Evolutionary conservation across 106 monocot species (phyloP).

Genomic region (Apostasia ramifera): DNA sequence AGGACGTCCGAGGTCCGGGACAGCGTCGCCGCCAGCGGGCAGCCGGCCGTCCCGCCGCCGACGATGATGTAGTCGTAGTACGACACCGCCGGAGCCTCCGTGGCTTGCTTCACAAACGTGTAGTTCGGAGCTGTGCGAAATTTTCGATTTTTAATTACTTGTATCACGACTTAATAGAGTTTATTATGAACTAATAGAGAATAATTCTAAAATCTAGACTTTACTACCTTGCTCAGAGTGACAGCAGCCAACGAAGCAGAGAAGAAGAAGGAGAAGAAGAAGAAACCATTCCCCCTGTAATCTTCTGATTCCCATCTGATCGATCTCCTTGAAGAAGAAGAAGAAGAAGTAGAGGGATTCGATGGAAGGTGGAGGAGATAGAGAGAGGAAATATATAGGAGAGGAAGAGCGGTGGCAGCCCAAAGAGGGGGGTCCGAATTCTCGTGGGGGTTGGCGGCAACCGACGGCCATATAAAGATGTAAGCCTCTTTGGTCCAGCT

Average conservation of each 20-base stretch:
- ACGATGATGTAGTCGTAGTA: conserved; percentile 24
- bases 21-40: conserved; percentile 19
- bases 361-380: too few species aligned
- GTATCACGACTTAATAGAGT: too few species aligned
- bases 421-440: too few species aligned
- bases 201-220: too few species aligned
- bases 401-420: not conserved
- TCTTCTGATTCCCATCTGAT: not conserved
- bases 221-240: not conserved
- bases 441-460: too few species aligned
- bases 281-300: not conserved
- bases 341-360: not conserved
- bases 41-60: conserved; percentile 26
- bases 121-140: conserved; percentile 14
- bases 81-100: conserved; percentile 1
- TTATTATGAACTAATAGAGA: too few species aligned
- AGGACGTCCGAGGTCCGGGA: conserved; percentile 9
- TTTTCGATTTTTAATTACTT: not conserved
- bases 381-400: not conserved
- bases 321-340: too few species aligned
- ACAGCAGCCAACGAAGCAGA: not conserved
- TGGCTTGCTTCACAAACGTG: conserved; percentile 12
- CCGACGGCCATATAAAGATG: too few species aligned
- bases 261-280: conserved; percentile 1
- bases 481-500: too few species aligned